phyloP scores from a whole-genome alignment of 306 rosid genomes.

The Herpetospermum pedunculosum region DNA sequence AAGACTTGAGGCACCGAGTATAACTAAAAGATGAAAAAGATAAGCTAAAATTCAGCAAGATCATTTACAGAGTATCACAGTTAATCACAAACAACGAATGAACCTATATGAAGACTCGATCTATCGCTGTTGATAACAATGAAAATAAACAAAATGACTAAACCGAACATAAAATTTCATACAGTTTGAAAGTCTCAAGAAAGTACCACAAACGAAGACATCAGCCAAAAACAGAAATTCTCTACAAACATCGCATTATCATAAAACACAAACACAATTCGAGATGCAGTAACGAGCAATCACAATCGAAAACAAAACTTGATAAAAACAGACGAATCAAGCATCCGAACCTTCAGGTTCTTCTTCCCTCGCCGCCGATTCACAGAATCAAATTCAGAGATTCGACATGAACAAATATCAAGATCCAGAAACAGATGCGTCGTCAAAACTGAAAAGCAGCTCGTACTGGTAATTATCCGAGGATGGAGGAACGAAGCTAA shows the following conservation, averaged over 20 bases:
- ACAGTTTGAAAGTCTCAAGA: neutral
- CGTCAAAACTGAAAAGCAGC: neutral
- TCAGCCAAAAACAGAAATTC: neutral
- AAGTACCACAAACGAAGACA: neutral
- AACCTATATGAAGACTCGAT: neutral
- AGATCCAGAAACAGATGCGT: neutral
- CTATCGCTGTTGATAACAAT: neutral
- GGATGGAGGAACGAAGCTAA: neutral
- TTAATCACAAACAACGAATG: neutral
- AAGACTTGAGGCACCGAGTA: neutral
- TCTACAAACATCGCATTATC: no score
- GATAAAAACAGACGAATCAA: neutral
- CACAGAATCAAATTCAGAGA: neutral
- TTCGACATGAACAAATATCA: neutral
- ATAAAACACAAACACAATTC: no score
- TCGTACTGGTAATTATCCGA: neutral
- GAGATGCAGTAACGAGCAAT: neutral
- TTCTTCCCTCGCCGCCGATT: neutral
- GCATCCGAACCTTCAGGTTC: neutral
- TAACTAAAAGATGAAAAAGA: slow-evolving; percentile 1
- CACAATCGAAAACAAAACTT: neutral
- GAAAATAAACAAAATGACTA: neutral
- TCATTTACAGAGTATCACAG: neutral
- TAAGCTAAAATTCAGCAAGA: neutral
- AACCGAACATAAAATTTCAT: neutral